Base-by-base conservation (phyloP, 768 basidiomycete species). In the Coprinellus aureogranulatus region DNA sequence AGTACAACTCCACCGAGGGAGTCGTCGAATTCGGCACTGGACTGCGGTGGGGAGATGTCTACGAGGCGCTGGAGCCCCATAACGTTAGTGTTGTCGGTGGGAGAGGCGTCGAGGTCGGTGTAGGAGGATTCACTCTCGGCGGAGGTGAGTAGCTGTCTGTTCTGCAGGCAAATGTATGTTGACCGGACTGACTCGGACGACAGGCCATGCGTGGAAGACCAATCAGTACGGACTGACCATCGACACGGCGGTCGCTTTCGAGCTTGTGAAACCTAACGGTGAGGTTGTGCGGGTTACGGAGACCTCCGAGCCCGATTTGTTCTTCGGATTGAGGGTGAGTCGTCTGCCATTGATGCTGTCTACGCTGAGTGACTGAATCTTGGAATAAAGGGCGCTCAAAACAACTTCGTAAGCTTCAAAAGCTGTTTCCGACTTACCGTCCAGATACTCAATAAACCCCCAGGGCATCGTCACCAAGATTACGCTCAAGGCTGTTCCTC, bases 201-300 rank as follows among this genome's bases (percentile, higher is more conserved):
- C n/a, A 77, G 86, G 86, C 2, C 87, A 85, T 62, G 86, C 86
- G 14, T 87, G 80, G 80, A 70, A 77, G 49, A 81, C 82, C 0
- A 86, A 87, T 57, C 82, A 86, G 54, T 73, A 79, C 59, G 86
- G 87, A 14, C 59, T 89, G 51, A 80, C 81, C 0, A 63, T 79
- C 14, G 86, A 88, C 57, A 84, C 74, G 0, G 73, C 86, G 30
- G 68, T 69, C n/a, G 77, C 76, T 0, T 85, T 72, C 61, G 82
- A 87, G 60, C 71, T 88, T 1, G 85, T 85, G 0, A 69, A 80
- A 49, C 84, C 85, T 0, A 77, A 78, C 58, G 84, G 85, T 8
- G 72, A 68, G 0, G 67, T 82, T 0, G 65, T 68, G 0, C 68
- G 60, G 6, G 74, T 77, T 0, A 77, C 72, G 2, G 55, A 71